Evolutionary conservation across 495 filamentous ascomycete species (phyloP).

Genomic region (Tuber indicum): DNA sequence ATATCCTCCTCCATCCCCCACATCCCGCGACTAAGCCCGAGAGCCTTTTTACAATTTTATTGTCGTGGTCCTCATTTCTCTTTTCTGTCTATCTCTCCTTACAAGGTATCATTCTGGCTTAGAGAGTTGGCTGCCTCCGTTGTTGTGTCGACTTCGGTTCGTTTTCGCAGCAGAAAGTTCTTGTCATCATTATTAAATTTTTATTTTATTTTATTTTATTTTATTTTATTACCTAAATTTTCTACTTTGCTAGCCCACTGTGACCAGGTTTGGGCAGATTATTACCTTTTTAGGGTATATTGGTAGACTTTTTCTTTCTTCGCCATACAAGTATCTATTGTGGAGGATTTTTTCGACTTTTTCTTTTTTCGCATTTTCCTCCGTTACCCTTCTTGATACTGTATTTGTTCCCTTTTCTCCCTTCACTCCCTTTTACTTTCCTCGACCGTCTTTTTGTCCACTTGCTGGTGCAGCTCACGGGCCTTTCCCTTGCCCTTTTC

Average conservation of each 20-base stretch:
- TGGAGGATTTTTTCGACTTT: neutral
- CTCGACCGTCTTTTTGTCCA: conserved; percentile 12
- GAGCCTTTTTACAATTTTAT: neutral
- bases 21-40: conserved; percentile 31
- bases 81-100: conserved; percentile 17
- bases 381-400: conserved; percentile 17
- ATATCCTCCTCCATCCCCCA: conserved; percentile 33
- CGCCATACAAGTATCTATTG: neutral
- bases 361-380: conserved; percentile 21
- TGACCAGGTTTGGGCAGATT: neutral
- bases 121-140: conserved; percentile 19
- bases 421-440: conserved; percentile 16
- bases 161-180: neutral
- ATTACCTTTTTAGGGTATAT: neutral
- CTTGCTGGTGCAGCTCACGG: conserved; percentile 37
- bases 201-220: neutral
- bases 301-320: neutral
- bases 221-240: neutral
- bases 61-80: neutral
- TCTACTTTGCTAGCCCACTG: neutral
- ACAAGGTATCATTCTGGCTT: conserved; percentile 29
- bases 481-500: conserved; percentile 41
- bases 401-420: conserved; percentile 28
- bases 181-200: neutral
- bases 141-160: conserved; percentile 16